These are phyloP conservation scores for Waltergamsia citrina DNA, from an alignment of 2,329 filamentous ascomycete genomes.

Conservation along the genomic window DNA sequence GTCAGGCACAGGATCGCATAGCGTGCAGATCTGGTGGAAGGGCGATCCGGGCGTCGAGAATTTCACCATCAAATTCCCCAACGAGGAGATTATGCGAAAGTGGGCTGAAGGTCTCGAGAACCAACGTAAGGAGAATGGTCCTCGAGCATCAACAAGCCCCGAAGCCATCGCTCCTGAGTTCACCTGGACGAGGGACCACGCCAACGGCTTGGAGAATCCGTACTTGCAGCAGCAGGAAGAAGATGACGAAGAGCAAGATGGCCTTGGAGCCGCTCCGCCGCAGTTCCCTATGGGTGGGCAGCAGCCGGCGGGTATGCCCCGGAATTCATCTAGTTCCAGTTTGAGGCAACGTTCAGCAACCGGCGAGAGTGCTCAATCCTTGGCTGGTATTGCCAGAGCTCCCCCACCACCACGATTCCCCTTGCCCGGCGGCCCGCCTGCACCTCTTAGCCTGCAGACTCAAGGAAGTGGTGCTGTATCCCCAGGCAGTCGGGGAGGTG, in stretches of 20 bases:
- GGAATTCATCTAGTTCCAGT: slow-evolving; percentile 58
- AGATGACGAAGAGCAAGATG: slow-evolving; percentile 38
- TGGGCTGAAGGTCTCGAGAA: slow-evolving; percentile 75
- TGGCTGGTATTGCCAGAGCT: slow-evolving; percentile 46
- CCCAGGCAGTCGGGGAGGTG: slow-evolving; percentile 52
- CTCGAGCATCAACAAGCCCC: slow-evolving; percentile 34
- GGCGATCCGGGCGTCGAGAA: slow-evolving; percentile 92
- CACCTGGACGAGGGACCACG: slow-evolving; percentile 64
- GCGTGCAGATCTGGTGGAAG: slow-evolving; percentile 97
- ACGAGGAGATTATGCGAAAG: slow-evolving; percentile 87
- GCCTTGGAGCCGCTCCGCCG: slow-evolving; percentile 22
- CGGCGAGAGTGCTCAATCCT: slow-evolving; percentile 54
- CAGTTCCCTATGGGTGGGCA: slow-evolving; percentile 21
- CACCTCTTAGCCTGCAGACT: slow-evolving; percentile 61
- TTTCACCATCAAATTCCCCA: slow-evolving; percentile 87
- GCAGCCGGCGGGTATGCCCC: slow-evolving; percentile 14
- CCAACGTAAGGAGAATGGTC: slow-evolving; percentile 57
- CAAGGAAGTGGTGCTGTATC: slow-evolving; percentile 38
- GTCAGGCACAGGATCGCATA: slow-evolving; percentile 63
- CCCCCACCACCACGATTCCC: slow-evolving; percentile 67
- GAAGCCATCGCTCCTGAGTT: slow-evolving; percentile 62
- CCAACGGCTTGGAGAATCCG: slow-evolving; percentile 65
- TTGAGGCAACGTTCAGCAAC: slow-evolving; percentile 70
- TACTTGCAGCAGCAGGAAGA: slow-evolving; percentile 61
- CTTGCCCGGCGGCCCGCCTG: slow-evolving; percentile 45